Conservation (phyloP, 768 basidiomycete species). For the Sistotremastrum suecicum region DNA sequence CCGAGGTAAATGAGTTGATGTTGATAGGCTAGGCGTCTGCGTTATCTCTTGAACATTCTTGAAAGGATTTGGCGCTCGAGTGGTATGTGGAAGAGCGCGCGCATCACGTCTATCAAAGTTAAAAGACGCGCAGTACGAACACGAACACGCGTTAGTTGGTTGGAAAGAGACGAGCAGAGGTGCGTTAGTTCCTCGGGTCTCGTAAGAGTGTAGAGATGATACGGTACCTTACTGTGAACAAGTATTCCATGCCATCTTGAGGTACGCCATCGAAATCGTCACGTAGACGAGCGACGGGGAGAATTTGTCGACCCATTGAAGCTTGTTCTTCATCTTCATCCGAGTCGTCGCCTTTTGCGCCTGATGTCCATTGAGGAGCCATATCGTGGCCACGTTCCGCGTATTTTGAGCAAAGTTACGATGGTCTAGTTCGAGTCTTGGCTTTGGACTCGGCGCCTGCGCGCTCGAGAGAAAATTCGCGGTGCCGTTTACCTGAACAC, state of each 20-base stretch:
- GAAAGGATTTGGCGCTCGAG: constrained; percentile 58
- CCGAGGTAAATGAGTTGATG: constrained; percentile 10
- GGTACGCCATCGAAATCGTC: constrained; percentile 50
- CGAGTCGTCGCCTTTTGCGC: constrained; percentile 24
- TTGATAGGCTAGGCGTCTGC: background rate
- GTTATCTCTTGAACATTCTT: constrained; percentile 18
- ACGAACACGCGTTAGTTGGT: background rate
- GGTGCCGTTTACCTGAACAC: no score
- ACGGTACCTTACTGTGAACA: constrained; percentile 65
- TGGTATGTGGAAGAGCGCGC: constrained; percentile 45
- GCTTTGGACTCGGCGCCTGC: no score
- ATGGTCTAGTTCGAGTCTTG: no score
- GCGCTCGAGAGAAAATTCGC: no score
- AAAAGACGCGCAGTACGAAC: background rate
- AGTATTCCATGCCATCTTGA: constrained; percentile 61
- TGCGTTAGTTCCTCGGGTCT: background rate
- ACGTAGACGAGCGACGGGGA: constrained; percentile 76
- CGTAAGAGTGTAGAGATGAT: background rate
- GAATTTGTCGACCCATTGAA: constrained; percentile 49
- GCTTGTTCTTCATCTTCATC: constrained; percentile 37
- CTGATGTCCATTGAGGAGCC: no score
- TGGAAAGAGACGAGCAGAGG: constrained; percentile 1
- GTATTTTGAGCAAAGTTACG: no score
- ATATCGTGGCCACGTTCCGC: no score
- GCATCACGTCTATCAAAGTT: constrained; percentile 47